Percentiles rank a stretch among this genome's conserved stretches.
Evolutionary conservation across 1,139 yeast species (phyloP).

Genomic region (Yamadazyma friedrichii): DNA sequence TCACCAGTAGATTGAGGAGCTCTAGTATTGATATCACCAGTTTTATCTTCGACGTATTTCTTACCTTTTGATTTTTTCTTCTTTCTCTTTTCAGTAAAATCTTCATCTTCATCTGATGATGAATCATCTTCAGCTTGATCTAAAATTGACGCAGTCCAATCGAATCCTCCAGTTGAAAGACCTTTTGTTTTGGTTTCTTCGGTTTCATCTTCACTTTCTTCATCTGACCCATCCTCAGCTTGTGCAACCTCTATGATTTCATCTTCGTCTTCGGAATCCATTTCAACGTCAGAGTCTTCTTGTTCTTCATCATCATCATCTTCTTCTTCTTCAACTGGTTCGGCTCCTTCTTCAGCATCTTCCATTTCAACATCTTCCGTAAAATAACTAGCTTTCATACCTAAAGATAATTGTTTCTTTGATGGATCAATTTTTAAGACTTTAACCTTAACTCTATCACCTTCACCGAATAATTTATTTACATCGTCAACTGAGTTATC

Average conservation of each 20-base stretch:
- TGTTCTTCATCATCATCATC: constrained; percentile 26
- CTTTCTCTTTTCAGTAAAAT: constrained; percentile 43
- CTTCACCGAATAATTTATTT: constrained; percentile 69
- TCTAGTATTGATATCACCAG: constrained; percentile 77
- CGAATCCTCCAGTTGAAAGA: constrained; percentile 81
- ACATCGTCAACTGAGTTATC: constrained; percentile 57
- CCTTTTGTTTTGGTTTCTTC: constrained; percentile 35
- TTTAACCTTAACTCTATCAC: constrained; percentile 87
- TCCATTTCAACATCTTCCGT: constrained; percentile 37
- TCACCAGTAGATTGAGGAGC: constrained; percentile 91
- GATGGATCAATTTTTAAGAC: constrained; percentile 60
- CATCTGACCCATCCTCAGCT: constrained; percentile 21
- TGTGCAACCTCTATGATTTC: constrained; percentile 22
- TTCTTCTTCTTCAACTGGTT: constrained; percentile 23
- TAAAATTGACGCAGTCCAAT: constrained; percentile 89
- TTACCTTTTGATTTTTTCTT: constrained; percentile 46
- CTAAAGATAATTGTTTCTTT: constrained; percentile 78
- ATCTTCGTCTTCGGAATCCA: constrained; percentile 23
- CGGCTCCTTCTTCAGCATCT: constrained; percentile 28
- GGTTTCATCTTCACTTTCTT: constrained; percentile 15
- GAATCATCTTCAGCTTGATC: constrained; percentile 70
- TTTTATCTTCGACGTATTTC: constrained; percentile 66
- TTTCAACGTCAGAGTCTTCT: constrained; percentile 24
- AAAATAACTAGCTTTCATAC: constrained; percentile 94
- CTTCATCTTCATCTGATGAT: constrained; percentile 57